Percentiles rank a stretch among this genome's conserved stretches.
Evolutionary conservation across 2,329 filamentous ascomycete genomes (phyloP).

Genomic region (Aotearoamyces nothofagi): DNA sequence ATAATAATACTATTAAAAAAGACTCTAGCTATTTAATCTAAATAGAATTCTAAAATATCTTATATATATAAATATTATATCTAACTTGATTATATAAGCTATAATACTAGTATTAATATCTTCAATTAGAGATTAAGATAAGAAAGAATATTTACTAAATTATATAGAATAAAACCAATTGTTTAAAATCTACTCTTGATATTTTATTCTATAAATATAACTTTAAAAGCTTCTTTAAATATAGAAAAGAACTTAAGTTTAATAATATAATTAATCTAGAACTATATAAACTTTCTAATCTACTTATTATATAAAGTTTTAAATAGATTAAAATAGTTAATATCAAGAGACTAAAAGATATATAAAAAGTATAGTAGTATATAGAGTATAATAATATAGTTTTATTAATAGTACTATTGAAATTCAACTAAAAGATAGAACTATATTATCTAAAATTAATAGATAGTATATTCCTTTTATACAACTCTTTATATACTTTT

Average conservation of each 20-base stretch:
- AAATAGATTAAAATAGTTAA: conserved; percentile 22
- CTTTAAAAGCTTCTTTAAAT: conserved; percentile 15
- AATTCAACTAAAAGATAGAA: conserved; percentile 22
- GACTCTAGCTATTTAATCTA: no score
- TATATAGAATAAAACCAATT: conserved; percentile 18
- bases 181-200: conserved; percentile 17
- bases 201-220: conserved; percentile 16
- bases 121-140: conserved; percentile 16
- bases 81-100: no score
- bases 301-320: conserved; percentile 19
- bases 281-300: conserved; percentile 16
- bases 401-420: conserved; percentile 18
- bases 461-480: conserved; percentile 17
- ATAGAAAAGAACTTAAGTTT: conserved; percentile 15
- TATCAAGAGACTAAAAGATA: conserved; percentile 24
- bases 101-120: conserved; percentile 1
- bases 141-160: conserved; percentile 18
- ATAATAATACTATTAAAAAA: no score
- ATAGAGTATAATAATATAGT: conserved; percentile 24
- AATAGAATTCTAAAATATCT: no score
- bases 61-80: no score
- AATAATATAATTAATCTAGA: conserved; percentile 17
- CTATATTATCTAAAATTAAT: conserved; percentile 23
- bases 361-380: no score
- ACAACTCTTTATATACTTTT: conserved; percentile 15